Evolutionary conservation across 208 protist species (phyloP).

Genomic region (Acanthamoeba castellanii): DNA sequence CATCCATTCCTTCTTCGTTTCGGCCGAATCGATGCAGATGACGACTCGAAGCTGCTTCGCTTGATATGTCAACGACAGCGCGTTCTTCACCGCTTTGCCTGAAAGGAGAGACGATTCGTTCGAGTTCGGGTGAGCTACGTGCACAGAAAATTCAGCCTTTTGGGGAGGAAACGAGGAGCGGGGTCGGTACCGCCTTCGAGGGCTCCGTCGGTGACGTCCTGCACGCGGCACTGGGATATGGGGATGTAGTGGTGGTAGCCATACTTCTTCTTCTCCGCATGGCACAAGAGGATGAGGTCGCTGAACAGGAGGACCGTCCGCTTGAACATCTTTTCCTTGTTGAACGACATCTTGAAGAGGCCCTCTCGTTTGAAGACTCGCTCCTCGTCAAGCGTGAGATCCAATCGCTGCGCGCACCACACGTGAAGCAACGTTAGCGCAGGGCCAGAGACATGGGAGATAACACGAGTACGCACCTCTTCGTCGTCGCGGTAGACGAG

Average conservation of each 20-base stretch:
- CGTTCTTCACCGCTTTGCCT: conserved; percentile 64
- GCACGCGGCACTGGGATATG: conserved; percentile 10
- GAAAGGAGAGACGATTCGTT: neutral
- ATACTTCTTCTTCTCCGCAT: conserved; percentile 60
- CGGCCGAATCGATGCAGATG: conserved; percentile 10
- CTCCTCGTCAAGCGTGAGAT: neutral
- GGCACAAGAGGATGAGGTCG: conserved; percentile 39
- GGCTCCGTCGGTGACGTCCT: conserved; percentile 51
- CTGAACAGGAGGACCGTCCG: conserved; percentile 30
- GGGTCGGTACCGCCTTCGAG: conserved; percentile 30
- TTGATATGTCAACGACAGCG: conserved; percentile 11
- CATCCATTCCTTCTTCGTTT: conserved; percentile 54
- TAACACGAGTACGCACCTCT: neutral
- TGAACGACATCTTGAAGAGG: conserved; percentile 50
- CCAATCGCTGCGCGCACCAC: neutral
- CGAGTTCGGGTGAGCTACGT: neutral
- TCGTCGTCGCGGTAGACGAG: conserved; percentile 28
- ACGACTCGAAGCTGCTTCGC: conserved; percentile 65
- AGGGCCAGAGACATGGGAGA: neutral
- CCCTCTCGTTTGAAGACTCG: conserved; percentile 8
- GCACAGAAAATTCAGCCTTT: neutral
- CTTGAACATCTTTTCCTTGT: conserved; percentile 70
- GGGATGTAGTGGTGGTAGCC: conserved; percentile 28
- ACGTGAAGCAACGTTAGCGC: neutral
- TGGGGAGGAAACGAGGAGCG: neutral